Evolutionary conservation across 345 rosid species (phyloP).

Genomic region (Lumnitzera racemosa): DNA sequence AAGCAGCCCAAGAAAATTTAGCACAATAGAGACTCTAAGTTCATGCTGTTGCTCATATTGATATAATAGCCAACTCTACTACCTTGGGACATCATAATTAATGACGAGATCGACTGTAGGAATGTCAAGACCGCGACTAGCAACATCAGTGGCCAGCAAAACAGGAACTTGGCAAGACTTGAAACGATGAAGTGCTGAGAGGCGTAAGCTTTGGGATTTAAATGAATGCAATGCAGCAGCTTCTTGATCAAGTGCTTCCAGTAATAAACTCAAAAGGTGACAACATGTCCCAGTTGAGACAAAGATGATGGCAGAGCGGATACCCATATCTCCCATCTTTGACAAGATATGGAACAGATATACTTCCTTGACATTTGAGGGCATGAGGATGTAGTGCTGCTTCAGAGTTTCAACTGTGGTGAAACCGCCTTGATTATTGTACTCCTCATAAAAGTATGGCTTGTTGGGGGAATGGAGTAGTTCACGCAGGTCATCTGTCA

Average conservation of each 20-base stretch:
- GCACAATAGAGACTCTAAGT: background rate
- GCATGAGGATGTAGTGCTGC: slow-evolving; percentile 65
- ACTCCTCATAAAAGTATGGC: slow-evolving; percentile 90
- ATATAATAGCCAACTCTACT: background rate
- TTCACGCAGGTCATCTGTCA: slow-evolving; percentile 68
- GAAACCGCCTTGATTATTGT: slow-evolving; percentile 51
- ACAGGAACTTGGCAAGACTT: slow-evolving; percentile 78
- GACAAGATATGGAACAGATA: slow-evolving; percentile 73
- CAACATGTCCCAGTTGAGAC: slow-evolving; percentile 94
- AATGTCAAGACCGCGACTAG: slow-evolving; percentile 93
- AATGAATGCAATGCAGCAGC: slow-evolving; percentile 71
- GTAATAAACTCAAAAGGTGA: slow-evolving; percentile 62
- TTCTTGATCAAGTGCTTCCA: slow-evolving; percentile 82
- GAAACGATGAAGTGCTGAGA: slow-evolving; percentile 69
- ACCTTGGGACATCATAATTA: slow-evolving; percentile 96
- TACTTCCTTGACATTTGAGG: slow-evolving; percentile 77
- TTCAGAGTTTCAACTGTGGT: slow-evolving; percentile 82
- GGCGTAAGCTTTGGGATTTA: slow-evolving; percentile 72
- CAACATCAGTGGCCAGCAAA: slow-evolving; percentile 90
- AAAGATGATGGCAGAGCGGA: slow-evolving; percentile 86
- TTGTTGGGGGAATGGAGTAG: slow-evolving; percentile 75
- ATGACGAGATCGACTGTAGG: slow-evolving; percentile 94
- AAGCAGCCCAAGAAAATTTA: background rate
- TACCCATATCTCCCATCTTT: slow-evolving; percentile 74
- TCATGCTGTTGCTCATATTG: background rate